Evolutionary conservation across 2,329 filamentous ascomycete species (phyloP), one percentile per base, ranked within the genome.

Genomic region (Triangularia verruculosa): DNA sequence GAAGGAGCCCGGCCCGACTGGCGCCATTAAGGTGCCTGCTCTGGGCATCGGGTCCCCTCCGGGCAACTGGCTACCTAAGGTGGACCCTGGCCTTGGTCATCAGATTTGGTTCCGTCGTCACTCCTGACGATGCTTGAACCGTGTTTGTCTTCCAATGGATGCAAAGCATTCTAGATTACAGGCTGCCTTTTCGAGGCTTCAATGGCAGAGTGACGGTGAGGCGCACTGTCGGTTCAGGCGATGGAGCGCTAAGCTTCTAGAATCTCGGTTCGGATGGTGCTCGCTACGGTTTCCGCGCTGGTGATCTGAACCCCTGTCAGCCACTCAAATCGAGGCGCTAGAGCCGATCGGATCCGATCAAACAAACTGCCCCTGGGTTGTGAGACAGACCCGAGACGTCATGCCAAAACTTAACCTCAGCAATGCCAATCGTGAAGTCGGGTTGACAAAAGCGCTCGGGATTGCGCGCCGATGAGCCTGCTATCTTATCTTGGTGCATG

Each of bases 341-440:
- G 56, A 64, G 65, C 67, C 30, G 62, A 65, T 66, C 65, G 47
- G 66, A 65, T 53, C 51, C 28, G 62, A 68, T 70, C 69, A 70
- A 70, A 70, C 69, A 32, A 51, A 39, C 43, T 17, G 34, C 47
- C 27, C 60, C 52, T 56, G 65, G 61, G 39, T 64, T 63, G 53
- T 70, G 69, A 70, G 67, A 71, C 69, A 66, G 15, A 65, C 51
- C 59, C 66, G 69, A 71, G 68, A 71, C 69, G 59, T 59, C 47
- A 58, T 64, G 59, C 62, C 32, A 61, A 58, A 58, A 57, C n/a
- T 7, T 24, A 54, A 54, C 22, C 27, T 27, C 22, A 13, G 27
- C 24, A 30, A 51, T 53, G 47, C 20, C 51, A n/a, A 54, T 28
- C 22, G 8, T 9, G 9, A 25, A 27, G 12, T 54, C 12, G n/a